Conservation (phyloP, 148 eudicot species). For the Rheum nobile region DNA sequence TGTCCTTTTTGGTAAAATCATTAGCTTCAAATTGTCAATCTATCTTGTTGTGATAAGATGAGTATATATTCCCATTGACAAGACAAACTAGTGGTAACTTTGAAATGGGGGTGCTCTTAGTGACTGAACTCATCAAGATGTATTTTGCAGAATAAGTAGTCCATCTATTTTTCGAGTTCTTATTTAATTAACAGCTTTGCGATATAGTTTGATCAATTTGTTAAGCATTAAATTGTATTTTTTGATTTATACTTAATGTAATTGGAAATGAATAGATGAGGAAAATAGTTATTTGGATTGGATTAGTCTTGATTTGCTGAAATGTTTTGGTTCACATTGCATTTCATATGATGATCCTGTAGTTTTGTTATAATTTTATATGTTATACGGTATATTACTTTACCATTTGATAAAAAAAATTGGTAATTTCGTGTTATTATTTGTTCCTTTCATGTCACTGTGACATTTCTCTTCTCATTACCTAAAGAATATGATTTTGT, state of each 20-base stretch:
- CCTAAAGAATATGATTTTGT: too few species aligned
- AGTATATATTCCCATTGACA: not conserved
- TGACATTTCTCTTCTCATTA: too few species aligned
- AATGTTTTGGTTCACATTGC: not conserved
- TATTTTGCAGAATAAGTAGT: not conserved
- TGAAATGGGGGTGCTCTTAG: not conserved
- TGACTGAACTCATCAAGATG: not conserved
- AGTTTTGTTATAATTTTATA: not conserved
- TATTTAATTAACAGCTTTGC: not conserved
- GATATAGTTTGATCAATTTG: too few species aligned
- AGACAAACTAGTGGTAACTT: not conserved
- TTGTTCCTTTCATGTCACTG: not conserved
- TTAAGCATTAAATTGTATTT: too few species aligned
- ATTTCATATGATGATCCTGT: not conserved
- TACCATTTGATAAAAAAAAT: not conserved
- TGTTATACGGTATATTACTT: not conserved
- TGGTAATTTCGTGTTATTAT: not conserved
- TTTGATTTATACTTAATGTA: not conserved
- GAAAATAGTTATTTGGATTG: not conserved
- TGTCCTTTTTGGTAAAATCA: constrained; percentile 8
- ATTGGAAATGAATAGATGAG: not conserved
- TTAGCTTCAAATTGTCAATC: not conserved
- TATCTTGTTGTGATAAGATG: not conserved
- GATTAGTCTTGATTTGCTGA: not conserved
- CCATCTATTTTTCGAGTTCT: not conserved